Base-by-base conservation (phyloP, 495 filamentous ascomycete species). In the Neurospora sp. region DNA sequence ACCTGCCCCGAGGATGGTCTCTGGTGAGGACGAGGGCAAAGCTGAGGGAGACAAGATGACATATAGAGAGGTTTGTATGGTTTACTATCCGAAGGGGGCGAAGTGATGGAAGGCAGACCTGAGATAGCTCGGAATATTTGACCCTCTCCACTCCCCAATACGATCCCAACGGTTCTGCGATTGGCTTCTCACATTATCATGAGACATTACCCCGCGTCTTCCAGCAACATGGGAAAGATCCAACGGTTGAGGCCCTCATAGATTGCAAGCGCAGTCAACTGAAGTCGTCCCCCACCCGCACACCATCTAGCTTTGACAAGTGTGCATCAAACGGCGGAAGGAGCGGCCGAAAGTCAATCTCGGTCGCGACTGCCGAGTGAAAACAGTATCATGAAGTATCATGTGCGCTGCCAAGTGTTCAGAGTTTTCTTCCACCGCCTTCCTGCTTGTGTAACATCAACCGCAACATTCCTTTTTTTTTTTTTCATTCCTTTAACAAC, bases 51-150 rank as follows among this genome's bases (percentile, higher is more conserved):
- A 35, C 14, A 61, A 31, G 27, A 61, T 9, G 14, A n/a, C 71
- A 9, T 82, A 81, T 71, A 41, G 71, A 46, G 80, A 82, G 75
- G 41, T 48, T 20, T 82, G 79, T 68, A 82, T 81, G 80, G 74
- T 77, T 1, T 79, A 76, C 77, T 42, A 71, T 35, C 76, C 77
- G 6, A 22, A n/a, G 39, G 22, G 22, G 22, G 22, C 4, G 10
- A 53, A 3, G 20, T 27, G 46, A 53, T 53, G 31, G 4, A 35
- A 31, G 27, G 27, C 31, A 4, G 31, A 31, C 31, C 0, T 0
- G 39, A 39, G 39, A 39, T 39, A 39, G 39, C 39, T 12, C 39
- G 39, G 11, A 39, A 40, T 40, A 14, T 40, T 40, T 40, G 39
- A 14, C 39, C 12, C 11, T 40, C 39, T 40, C 39, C 11, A 40